These are phyloP conservation scores for Trypanosoma rangeli DNA, from an alignment of 208 protist species.

Conservation along the genomic window DNA sequence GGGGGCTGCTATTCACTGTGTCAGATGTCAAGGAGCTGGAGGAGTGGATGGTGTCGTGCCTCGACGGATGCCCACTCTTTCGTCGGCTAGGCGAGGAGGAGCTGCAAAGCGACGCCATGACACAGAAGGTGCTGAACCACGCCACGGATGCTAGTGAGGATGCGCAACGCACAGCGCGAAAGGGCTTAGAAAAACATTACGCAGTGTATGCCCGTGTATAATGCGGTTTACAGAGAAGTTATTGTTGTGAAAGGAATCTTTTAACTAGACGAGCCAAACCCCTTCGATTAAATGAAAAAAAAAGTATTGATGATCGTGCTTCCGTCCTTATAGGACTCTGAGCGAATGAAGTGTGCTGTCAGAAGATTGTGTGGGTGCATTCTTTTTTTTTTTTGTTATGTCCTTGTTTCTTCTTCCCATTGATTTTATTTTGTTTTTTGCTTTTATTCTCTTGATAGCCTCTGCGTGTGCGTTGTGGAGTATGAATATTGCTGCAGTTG, in stretches of 20 bases:
- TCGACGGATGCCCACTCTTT: conserved; percentile 94
- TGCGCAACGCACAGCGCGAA: conserved; percentile 81
- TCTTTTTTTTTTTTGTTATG: conserved; percentile 8
- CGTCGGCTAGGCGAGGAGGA: conserved; percentile 73
- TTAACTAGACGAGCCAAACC: neutral
- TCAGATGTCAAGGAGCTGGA: conserved; percentile 92
- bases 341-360: neutral
- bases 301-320: neutral
- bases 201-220: conserved; percentile 27
- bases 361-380: neutral
- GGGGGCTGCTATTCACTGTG: conserved; percentile 96
- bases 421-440: neutral
- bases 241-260: neutral
- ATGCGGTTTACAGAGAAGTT: neutral
- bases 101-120: conserved; percentile 32
- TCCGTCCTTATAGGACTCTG: too few species aligned
- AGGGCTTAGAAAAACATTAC: conserved; percentile 81
- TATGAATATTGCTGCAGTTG: too few species aligned
- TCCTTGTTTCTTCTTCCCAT: neutral
- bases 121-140: conserved; percentile 55
- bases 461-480: too few species aligned
- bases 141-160: conserved; percentile 82
- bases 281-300: neutral
- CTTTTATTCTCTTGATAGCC: neutral
- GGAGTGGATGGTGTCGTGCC: conserved; percentile 93